Conservation (phyloP, 257 asterid genomes). For the Petunia axillaris region DNA sequence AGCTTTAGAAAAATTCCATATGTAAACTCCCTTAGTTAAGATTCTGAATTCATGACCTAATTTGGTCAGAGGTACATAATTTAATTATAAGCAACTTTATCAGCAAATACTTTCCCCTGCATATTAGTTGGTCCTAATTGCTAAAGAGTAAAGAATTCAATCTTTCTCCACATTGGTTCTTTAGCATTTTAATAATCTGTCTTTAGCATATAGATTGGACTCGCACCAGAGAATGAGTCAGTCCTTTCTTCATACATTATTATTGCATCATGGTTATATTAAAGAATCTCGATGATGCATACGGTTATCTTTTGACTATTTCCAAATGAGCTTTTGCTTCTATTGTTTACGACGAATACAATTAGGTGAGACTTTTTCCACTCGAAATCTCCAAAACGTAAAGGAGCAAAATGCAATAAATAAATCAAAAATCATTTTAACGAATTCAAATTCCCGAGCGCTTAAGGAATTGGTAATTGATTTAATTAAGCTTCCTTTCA, state of each 20-base stretch:
- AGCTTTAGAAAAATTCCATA: no score
- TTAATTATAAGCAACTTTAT: background rate
- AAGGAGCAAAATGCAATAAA: background rate
- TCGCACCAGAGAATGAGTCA: background rate
- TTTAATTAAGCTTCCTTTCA: no score
- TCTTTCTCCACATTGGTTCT: background rate
- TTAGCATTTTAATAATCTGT: background rate
- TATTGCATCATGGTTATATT: background rate
- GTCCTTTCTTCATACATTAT: background rate
- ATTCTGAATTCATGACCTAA: no score
- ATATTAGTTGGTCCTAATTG: background rate
- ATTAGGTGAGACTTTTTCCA: slow-evolving; percentile 20
- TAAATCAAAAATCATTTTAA: background rate
- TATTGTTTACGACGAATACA: background rate
- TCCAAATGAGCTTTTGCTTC: slow-evolving; percentile 5
- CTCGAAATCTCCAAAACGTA: background rate
- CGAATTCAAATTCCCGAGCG: background rate
- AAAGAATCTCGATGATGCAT: background rate
- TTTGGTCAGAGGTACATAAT: background rate
- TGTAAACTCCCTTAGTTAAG: no score
- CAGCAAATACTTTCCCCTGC: background rate
- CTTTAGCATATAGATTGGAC: background rate
- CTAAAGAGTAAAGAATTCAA: background rate
- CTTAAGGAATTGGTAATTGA: no score
- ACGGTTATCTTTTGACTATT: background rate